A percentile compares a stretch with the other conserved stretches of the same genome.
phyloP scores from a whole-genome alignment of 2,329 filamentous ascomycete genomes.

The Coleophoma cylindrospora region DNA sequence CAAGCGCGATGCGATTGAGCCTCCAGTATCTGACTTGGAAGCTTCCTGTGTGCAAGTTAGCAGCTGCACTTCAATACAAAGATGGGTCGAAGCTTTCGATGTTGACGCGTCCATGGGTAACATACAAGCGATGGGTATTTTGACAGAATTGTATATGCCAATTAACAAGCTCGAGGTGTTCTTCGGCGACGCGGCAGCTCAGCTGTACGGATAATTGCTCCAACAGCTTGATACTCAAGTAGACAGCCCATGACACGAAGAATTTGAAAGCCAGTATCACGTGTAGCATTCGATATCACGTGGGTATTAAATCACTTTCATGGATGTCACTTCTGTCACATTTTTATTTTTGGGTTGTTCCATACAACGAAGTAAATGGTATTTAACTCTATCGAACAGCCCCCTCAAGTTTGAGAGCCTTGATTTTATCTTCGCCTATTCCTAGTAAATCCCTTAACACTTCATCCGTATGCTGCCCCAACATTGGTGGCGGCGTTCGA shows the following conservation, averaged over 20 bases:
- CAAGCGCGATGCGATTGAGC: no score
- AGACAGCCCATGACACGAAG: not conserved
- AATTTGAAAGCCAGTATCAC: not conserved
- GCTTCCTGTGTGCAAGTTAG: no score
- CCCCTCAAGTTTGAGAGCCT: conserved; percentile 57
- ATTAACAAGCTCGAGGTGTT: no score
- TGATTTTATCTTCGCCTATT: conserved; percentile 53
- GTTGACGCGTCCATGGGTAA: not conserved
- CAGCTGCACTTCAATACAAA: not conserved
- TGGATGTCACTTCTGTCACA: not conserved
- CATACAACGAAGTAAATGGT: not conserved
- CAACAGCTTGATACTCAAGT: no score
- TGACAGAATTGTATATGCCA: no score
- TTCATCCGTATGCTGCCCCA: conserved; percentile 85
- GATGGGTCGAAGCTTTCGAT: not conserved
- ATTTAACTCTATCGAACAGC: conserved; percentile 48
- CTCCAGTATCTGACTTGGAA: no score
- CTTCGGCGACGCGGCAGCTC: no score
- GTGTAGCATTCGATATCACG: not conserved
- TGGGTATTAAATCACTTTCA: not conserved
- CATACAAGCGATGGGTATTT: no score
- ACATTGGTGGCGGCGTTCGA: conserved; percentile 71
- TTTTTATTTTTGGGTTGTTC: not conserved
- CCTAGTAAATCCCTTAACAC: conserved; percentile 62
- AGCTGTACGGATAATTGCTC: no score